Conservation (phyloP, 2,329 filamentous ascomycete species). For the Eutypa lata region DNA sequence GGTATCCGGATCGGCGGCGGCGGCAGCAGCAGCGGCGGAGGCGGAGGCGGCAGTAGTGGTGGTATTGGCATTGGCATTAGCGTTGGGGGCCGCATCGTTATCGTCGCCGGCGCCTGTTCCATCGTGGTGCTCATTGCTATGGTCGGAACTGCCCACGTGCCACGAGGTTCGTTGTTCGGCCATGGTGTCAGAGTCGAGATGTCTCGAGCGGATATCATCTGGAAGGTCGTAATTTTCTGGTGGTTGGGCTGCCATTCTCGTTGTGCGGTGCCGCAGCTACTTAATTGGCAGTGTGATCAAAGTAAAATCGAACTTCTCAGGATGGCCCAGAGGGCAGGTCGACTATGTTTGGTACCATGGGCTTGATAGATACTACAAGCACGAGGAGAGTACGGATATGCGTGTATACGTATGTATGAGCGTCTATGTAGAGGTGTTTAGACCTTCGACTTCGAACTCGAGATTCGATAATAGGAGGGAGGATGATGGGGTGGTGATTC, state of each 20-base stretch:
- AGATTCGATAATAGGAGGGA: too few relatives aligned
- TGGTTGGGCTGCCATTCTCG: background rate
- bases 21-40: constrained; percentile 1
- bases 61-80: background rate
- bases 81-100: too few relatives aligned
- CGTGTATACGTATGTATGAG: background rate
- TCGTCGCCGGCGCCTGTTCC: too few relatives aligned
- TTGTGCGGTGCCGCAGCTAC: too few relatives aligned
- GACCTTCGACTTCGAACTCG: too few relatives aligned
- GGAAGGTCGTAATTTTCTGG: background rate
- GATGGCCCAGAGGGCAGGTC: background rate
- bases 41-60: constrained; percentile 4
- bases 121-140: too few relatives aligned
- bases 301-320: background rate
- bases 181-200: background rate
- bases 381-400: too few relatives aligned
- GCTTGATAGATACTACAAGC: too few relatives aligned
- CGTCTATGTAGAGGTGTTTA: too few relatives aligned
- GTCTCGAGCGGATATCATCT: background rate
- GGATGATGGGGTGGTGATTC: too few relatives aligned
- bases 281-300: too few relatives aligned
- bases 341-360: background rate
- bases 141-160: background rate
- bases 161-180: background rate
- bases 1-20: constrained; percentile 55